A percentile compares a stretch with the other conserved stretches of the same genome.
Evolutionary conservation across 2,329 filamentous ascomycete genomes (phyloP).

Genomic region (Colletotrichum trifolii): DNA sequence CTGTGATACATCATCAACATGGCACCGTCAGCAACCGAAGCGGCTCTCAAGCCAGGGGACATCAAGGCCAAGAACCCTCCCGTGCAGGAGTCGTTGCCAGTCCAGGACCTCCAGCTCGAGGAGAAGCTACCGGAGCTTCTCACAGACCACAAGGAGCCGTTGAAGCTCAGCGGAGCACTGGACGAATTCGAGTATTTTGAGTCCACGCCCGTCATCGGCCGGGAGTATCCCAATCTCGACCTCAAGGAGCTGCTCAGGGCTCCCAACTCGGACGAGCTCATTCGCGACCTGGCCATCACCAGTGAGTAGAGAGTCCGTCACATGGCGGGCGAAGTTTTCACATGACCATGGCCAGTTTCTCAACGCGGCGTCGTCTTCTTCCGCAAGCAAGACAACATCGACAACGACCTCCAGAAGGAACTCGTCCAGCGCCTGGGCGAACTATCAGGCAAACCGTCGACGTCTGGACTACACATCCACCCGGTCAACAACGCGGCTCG

Average conservation of each 20-base stretch:
- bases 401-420: constrained; percentile 73
- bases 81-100: constrained; percentile 10
- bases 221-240: constrained; percentile 68
- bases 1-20: constrained; percentile 1
- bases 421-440: constrained; percentile 70
- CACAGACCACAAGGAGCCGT: constrained; percentile 46
- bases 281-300: constrained; percentile 75
- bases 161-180: constrained; percentile 62
- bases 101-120: constrained; percentile 4
- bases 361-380: constrained; percentile 78
- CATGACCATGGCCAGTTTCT: constrained; percentile 60
- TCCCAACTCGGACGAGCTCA: constrained; percentile 69
- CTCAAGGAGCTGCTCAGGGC: constrained; percentile 70
- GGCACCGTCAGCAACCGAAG: constrained; percentile 35
- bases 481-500: constrained; percentile 65
- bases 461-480: constrained; percentile 69
- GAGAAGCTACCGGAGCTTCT: constrained; percentile 26
- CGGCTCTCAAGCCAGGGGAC: constrained; percentile 13
- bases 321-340: too few relatives aligned
- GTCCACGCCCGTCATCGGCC: constrained; percentile 70
- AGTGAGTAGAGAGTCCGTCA: constrained; percentile 53
- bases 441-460: constrained; percentile 65
- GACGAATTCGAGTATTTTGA: constrained; percentile 67
- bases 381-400: constrained; percentile 70
- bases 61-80: constrained; percentile 11